These are phyloP conservation scores for Macrolepiota fuliginosa DNA, from an alignment of 768 basidiomycete species.

Conservation along the genomic window DNA sequence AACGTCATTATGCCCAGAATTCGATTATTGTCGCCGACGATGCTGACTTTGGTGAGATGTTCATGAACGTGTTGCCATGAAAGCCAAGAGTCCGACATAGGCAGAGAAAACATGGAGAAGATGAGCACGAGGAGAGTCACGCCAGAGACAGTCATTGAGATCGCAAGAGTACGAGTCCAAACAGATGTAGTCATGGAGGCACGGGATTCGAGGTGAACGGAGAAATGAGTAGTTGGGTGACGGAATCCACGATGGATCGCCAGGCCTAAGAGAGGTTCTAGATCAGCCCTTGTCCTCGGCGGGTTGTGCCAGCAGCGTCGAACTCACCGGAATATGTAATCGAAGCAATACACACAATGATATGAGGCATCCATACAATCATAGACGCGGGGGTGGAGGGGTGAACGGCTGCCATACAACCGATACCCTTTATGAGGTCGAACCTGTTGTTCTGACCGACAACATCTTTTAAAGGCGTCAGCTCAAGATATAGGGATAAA, in stretches of 20 bases:
- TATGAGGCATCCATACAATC: conserved; percentile 45
- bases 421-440: conserved; percentile 55
- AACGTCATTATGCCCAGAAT: conserved; percentile 23
- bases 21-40: conserved; percentile 24
- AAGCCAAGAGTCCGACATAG: conserved; percentile 33
- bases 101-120: conserved; percentile 35
- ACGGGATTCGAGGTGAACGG: conserved; percentile 36
- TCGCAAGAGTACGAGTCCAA: conserved; percentile 57
- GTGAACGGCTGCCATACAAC: conserved; percentile 49
- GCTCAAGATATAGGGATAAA: not conserved
- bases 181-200: conserved; percentile 39
- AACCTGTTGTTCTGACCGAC: conserved; percentile 62
- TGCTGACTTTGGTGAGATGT: conserved; percentile 33
- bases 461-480: conserved; percentile 36
- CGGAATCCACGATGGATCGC: conserved; percentile 31
- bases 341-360: conserved; percentile 38
- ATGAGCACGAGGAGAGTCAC: conserved; percentile 38
- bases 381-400: conserved; percentile 39
- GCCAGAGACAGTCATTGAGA: conserved; percentile 41
- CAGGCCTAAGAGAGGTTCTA: conserved; percentile 22
- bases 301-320: not conserved
- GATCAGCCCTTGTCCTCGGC: not conserved
- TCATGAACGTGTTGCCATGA: conserved; percentile 49
- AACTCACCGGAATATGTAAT: conserved; percentile 39
- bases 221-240: conserved; percentile 23